Evolutionary conservation across 768 basidiomycete species (phyloP).

Genomic region (Pisolithus marmoratus): DNA sequence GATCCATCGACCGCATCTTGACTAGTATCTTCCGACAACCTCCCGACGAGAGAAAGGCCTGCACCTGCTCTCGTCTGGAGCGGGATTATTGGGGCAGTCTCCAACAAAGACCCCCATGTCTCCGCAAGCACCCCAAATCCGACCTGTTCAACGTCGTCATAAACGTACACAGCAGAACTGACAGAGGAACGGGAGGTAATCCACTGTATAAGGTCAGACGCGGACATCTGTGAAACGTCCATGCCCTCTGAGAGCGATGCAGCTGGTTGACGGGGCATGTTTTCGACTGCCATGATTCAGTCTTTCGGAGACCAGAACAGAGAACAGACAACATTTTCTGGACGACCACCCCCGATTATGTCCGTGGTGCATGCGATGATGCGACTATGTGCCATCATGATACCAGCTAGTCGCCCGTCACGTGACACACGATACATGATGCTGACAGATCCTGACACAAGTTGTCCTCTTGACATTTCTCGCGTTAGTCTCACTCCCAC

Average conservation of each 20-base stretch:
- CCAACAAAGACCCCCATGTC: conserved; percentile 46
- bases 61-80: conserved; percentile 84
- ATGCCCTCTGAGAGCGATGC: neutral
- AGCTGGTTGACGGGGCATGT: neutral
- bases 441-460: too few relatives aligned
- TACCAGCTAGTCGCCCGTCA: too few relatives aligned
- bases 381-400: neutral
- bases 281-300: conserved; percentile 19
- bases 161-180: conserved; percentile 71
- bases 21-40: conserved; percentile 76
- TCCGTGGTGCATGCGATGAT: neutral
- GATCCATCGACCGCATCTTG: conserved; percentile 54
- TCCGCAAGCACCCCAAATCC: conserved; percentile 75
- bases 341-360: neutral
- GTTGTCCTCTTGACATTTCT: too few relatives aligned
- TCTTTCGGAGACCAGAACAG: too few relatives aligned
- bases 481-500: too few relatives aligned
- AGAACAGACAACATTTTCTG: too few relatives aligned
- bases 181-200: conserved; percentile 49
- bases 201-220: conserved; percentile 64
- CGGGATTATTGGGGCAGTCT: conserved; percentile 49
- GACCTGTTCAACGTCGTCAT: conserved; percentile 79
- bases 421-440: too few relatives aligned
- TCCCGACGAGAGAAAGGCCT: conserved; percentile 71
- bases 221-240: conserved; percentile 25